These are phyloP conservation scores for Auricularia heimuer DNA, from an alignment of 768 basidiomycete genomes.

Conservation along the genomic window DNA sequence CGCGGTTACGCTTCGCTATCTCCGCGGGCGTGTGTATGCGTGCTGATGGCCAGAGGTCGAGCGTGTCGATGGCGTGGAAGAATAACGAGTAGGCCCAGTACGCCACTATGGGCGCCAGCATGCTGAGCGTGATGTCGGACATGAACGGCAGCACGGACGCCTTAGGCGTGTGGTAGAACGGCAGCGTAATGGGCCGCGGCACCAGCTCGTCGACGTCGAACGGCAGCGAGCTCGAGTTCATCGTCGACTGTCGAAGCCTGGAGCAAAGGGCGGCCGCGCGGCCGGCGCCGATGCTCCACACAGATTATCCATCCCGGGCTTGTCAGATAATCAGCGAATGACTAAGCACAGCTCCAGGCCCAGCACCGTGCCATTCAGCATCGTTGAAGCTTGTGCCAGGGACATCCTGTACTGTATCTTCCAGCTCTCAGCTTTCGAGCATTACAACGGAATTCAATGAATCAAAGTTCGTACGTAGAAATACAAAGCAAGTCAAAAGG, in stretches of 20 bases:
- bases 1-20: constrained; percentile 64
- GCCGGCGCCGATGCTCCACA: too few relatives aligned
- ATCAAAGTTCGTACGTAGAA: too few relatives aligned
- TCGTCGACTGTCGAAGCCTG: not conserved
- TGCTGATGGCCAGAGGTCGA: constrained; percentile 67
- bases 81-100: constrained; percentile 79
- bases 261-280: too few relatives aligned
- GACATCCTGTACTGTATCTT: too few relatives aligned
- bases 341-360: too few relatives aligned
- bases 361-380: too few relatives aligned
- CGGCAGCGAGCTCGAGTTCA: not conserved
- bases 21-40: constrained; percentile 85
- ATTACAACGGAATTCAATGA: too few relatives aligned
- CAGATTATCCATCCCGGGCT: too few relatives aligned
- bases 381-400: too few relatives aligned
- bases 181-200: constrained; percentile 13
- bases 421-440: too few relatives aligned
- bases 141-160: constrained; percentile 38
- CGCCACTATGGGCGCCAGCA: constrained; percentile 63
- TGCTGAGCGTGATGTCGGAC: constrained; percentile 61
- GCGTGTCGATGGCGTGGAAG: constrained; percentile 78
- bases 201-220: constrained; percentile 5
- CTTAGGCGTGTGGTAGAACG: constrained; percentile 28
- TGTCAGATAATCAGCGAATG: too few relatives aligned
- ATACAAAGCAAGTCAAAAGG: too few relatives aligned